Base-by-base conservation (phyloP, 1,139 yeast genomes). In the Candida labiduridarum region DNA sequence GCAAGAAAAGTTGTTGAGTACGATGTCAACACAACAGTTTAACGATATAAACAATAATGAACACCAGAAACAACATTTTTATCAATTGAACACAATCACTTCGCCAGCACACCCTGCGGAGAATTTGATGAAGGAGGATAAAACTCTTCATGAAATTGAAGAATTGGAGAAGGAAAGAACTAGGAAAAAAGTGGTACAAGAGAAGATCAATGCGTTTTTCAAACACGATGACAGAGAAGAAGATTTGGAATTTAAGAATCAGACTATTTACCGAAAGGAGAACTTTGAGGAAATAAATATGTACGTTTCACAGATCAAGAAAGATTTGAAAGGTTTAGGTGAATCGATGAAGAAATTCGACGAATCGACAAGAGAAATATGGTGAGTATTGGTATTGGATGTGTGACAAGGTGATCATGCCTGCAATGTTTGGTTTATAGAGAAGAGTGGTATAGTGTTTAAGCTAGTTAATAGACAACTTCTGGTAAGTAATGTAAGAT, bases 1-100 rank as follows among this genome's bases (percentile, higher is more conserved):
- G 35, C 96, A 91, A 63, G 69, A 82, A 42, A 79, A 76, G 47
- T 68, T 90, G 39, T 74, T 89, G 19, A 76, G 76, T 36, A 76
- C 81, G 18, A 80, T 90, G 79, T 77, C 76, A 16, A 64, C 69
- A 18, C 77, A 73, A 48, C 73, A 68, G 45, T 62, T 63, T 44
- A 48, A 52, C 22, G 57, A 52, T 45, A 38, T 50, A 18, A 55
- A 52, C 22, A 56, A 58, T 2, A 58, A 54, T 33, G 63, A 61
- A 36, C 58, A 56, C 31, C 65, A 59, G 35, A 56, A 58, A 39
- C 91, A 59, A 25, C 91, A 59, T 16, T 43, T 59, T 22, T 58
- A 57, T 47, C 54, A 55, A 19, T 44, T 56, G 14, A 51, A 51
- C 42, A 49, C 52, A 14, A 44, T 45, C 30, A 46, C 43, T 8